Base-by-base conservation (phyloP, 805 yeast genomes). In the Metschnikowia peoriensis region DNA sequence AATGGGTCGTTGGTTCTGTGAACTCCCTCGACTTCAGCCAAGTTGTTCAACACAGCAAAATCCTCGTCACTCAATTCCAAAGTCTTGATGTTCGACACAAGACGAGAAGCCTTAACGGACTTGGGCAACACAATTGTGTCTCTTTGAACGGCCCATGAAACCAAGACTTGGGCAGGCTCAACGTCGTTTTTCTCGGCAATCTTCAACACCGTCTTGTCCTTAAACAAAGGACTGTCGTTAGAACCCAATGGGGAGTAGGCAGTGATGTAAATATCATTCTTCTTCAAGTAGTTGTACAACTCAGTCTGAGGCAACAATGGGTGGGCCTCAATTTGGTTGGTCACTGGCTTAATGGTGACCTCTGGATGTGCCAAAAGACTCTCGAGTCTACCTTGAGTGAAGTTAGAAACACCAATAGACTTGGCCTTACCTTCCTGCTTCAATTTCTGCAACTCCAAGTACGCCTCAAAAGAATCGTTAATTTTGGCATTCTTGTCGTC, bases 181-280 rank as follows among this genome's bases (percentile, higher is more conserved):
- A 71, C 61, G 22, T 52, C 44, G 44, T 57, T 52, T 46, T 57
- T 53, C 45, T 55, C 52, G 6, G 60, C 70, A 1, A 61, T 54
- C 42, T 59, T 61, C 64, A 71, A 64, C 47, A 72, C 55, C 37
- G 54, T 58, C 28, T 69, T 61, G 52, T 71, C 70, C 47, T 79
- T 75, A 60, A 84, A 61, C 48, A 83, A 76, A 34, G 89, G 89
- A 0, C 89, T 89, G 43, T 88, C 88, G 16, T 71, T 64, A 2
- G 85, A 72, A 7, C 92, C 94, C 48, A 83, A 71, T 10, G 89
- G 88, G 28, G 86, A 79, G 59, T 79, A 85, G 0, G 87, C 86
- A 34, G 74, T 78, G 7, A 82, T 61, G 4, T 70, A 52, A 42
- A 79, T 77, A 4, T 69, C 66, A 45, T 77, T 62, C 16, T 67